Base-by-base conservation (phyloP, 2,329 filamentous ascomycete genomes). In the Cladophialophora chaetospira region DNA sequence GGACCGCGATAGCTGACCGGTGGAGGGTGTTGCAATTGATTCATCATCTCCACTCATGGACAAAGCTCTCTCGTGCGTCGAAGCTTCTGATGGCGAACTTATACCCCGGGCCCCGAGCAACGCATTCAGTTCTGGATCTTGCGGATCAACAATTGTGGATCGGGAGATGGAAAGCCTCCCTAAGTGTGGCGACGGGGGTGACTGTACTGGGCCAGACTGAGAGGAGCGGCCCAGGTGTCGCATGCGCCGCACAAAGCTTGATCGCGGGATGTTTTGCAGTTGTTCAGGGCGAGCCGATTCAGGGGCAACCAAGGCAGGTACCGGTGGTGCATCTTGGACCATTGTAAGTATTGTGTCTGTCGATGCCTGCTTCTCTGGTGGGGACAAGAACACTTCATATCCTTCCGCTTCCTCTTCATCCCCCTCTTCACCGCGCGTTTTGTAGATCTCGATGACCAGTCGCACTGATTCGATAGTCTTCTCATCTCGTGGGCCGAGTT, bases 391-490 rank as follows among this genome's bases (percentile, higher is more conserved):
- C 4, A 58, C 43, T 45, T 60, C 47, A 35, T 61, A 57, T 6
- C 60, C 62, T 55, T 65, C 58, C 5, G 60, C 62, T 36, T 57
- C 55, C 35, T 63, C 63, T 40, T 60, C 54, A 36, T 62, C 58
- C 2, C 61, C 61, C 26, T 60, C 54, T 29, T 62, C 56, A 3
- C 61, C 61, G 38, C 58, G 55, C 2, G 58, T 51, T 48, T 49
- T 49, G 46, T 62, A 65, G 31, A 63, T 58, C 25, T 63, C 61
- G 25, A 65, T 63, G 36, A 65, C 55, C 15, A 63, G 43, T 26
- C 45, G 47, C 9, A 65, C 61, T 5, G 63, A 63, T 23, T 65
- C 63, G 4, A 58, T 33, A 8, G 61, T 63, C 44, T 60, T 63
- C 25, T 51, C 51, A 29, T 65, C 61, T 17, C 50, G 31, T 28